Evolutionary conservation across 2,329 filamentous ascomycete species (phyloP).

Genomic region (Alternaria alternata): DNA sequence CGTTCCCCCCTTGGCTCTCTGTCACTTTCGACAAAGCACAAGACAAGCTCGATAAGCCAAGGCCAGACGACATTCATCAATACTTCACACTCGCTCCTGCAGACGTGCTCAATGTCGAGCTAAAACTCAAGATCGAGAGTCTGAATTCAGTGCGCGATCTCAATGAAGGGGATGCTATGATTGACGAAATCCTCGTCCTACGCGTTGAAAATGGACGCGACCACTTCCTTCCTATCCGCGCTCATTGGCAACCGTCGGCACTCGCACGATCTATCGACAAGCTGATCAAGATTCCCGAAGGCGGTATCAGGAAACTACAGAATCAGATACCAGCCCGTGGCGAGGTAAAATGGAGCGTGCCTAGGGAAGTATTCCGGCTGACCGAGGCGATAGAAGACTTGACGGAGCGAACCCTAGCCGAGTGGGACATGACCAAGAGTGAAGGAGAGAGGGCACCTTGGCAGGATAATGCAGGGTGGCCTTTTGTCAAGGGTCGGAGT

Average conservation of each 20-base stretch:
- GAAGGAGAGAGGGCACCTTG: conserved; percentile 58
- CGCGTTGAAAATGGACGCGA: conserved; percentile 85
- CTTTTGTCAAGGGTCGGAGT: conserved; percentile 57
- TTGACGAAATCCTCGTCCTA: conserved; percentile 90
- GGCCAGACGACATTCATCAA: conserved; percentile 42
- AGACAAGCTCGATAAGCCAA: conserved; percentile 42
- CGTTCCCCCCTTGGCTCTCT: conserved; percentile 72
- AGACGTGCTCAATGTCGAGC: conserved; percentile 75
- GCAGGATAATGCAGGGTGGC: conserved; percentile 65
- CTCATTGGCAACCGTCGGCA: conserved; percentile 79
- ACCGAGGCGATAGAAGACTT: conserved; percentile 78
- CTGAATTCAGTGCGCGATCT: conserved; percentile 71
- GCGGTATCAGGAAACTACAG: conserved; percentile 76
- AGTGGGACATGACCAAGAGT: conserved; percentile 67
- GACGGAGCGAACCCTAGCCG: conserved; percentile 65
- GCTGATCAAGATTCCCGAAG: conserved; percentile 82
- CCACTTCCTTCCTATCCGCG: conserved; percentile 86
- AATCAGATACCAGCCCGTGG: conserved; percentile 56
- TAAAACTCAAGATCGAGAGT: conserved; percentile 73
- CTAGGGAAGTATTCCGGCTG: conserved; percentile 86
- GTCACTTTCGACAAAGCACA: conserved; percentile 68
- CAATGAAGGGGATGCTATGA: conserved; percentile 69
- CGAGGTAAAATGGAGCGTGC: conserved; percentile 76
- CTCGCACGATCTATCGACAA: conserved; percentile 89
- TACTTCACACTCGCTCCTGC: conserved; percentile 81